phyloP scores from a whole-genome alignment of 345 rosid species.

The Lenwebbia sp. region DNA sequence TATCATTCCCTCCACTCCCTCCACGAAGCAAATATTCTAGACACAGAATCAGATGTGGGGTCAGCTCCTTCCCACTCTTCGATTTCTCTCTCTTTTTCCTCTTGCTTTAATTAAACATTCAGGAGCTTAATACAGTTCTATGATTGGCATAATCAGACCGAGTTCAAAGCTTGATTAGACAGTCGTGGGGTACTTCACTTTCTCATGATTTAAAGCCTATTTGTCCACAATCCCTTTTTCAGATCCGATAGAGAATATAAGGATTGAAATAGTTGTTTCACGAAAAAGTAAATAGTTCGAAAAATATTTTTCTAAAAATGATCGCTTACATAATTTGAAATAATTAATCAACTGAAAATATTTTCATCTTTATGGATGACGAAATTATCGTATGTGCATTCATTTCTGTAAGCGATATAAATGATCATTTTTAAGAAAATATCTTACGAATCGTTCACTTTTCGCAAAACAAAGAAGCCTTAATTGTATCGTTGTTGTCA shows the following conservation, averaged over 20 bases:
- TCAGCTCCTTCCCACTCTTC: neutral
- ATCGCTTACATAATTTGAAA: too few relatives aligned
- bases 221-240: constrained; percentile 9
- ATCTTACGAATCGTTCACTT: too few relatives aligned
- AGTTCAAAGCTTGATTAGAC: constrained; percentile 29
- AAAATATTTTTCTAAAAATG: too few relatives aligned
- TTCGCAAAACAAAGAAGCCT: neutral
- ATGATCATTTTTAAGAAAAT: too few relatives aligned
- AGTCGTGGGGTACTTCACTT: constrained; percentile 23
- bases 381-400: too few relatives aligned
- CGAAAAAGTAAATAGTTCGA: too few relatives aligned
- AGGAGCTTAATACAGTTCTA: neutral
- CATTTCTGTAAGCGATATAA: too few relatives aligned
- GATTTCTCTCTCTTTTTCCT: neutral
- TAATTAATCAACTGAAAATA: too few relatives aligned
- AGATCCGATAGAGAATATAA: neutral
- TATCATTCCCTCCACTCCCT: neutral
- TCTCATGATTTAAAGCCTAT: constrained; percentile 19
- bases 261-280: neutral
- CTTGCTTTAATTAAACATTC: neutral
- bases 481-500: neutral
- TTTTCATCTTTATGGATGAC: too few relatives aligned
- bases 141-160: neutral
- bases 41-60: constrained; percentile 25
- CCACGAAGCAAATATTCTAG: neutral